Base-by-base conservation (phyloP, 2,329 filamentous ascomycete species). In the Cytospora schulzeri region DNA sequence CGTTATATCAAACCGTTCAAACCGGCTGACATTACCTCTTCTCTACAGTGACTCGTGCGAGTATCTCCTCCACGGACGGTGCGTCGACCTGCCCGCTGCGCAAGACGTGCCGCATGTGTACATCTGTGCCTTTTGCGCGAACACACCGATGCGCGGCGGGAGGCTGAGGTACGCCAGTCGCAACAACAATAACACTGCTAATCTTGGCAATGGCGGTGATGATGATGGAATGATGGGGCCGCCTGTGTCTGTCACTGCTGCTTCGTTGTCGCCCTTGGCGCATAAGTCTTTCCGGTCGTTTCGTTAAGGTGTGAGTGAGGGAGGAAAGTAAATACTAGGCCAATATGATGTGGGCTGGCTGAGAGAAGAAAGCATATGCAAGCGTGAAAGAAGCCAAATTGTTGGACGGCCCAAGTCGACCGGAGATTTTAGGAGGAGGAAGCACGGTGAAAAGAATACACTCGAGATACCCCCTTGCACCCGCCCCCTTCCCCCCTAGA, bases 11-110 rank as follows among this genome's bases (percentile, higher is more conserved):
- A 31, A 17, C 14, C 28, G 17, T 41, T 24, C 33, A 56, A 17
- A 38, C 9, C 33, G 41, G 60, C 64, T 66, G 31, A 66, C 61
- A 60, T 38, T n/a, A 17, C 38, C 17, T 15, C 8, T 33, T 31
- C 33, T 38, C 54, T 58, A 22, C 69, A 89, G 86, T 70, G 83
- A 88, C 75, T 86, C 85, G 28, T 89, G 87, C 71, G 86, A 88
- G 70, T 83, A 87, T 78, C 87, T 83, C 81, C 81, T 88, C 33
- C 87, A 89, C 71, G 85, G 84, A n/a, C 80, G 79, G 63, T 89
- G 87, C 71, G 80, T 88, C 69, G 85, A 86, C 67, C 83, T 88
- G 67, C 54, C 58, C 11, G 83, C 81, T 54, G 80, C 80, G 56
- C 79, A 82, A 63, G 70, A 66, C 60, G 81, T 85, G 69, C 85